Percentiles rank a stretch among this genome's conserved stretches.
These are phyloP conservation scores for Bipolaris zeicola DNA, from an alignment of 2,329 filamentous ascomycete species.

Conservation along the genomic window DNA sequence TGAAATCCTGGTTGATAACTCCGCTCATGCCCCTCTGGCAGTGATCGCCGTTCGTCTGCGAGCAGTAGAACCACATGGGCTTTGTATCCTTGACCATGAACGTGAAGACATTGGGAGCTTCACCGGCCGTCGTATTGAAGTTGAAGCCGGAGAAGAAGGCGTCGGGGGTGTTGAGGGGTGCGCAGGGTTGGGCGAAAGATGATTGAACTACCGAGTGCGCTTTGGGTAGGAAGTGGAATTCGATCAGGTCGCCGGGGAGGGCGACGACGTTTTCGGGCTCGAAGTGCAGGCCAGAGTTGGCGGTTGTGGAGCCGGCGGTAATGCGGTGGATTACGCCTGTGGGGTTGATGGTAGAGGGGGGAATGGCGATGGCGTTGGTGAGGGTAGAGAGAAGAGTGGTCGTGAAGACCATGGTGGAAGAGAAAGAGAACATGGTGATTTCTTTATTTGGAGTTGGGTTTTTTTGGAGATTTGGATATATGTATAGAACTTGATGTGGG, in stretches of 20 bases:
- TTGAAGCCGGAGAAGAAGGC: constrained; percentile 67
- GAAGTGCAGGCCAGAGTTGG: constrained; percentile 38
- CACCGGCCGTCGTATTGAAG: constrained; percentile 54
- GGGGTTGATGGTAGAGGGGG: constrained; percentile 7
- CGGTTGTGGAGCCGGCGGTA: constrained; percentile 32
- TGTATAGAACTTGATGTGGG: constrained; percentile 2
- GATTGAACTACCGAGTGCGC: constrained; percentile 82
- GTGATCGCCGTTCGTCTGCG: constrained; percentile 64
- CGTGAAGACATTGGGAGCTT: constrained; percentile 61
- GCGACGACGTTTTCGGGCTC: constrained; percentile 44
- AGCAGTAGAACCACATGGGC: constrained; percentile 81
- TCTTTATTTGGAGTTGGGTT: neutral
- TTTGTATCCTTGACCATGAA: constrained; percentile 69
- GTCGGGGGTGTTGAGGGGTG: constrained; percentile 60
- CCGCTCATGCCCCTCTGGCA: constrained; percentile 75
- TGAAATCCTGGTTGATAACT: constrained; percentile 65
- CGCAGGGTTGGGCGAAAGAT: constrained; percentile 71
- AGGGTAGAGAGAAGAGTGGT: constrained; percentile 28
- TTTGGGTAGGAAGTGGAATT: constrained; percentile 57
- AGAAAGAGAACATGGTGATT: constrained; percentile 31
- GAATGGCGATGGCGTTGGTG: constrained; percentile 20
- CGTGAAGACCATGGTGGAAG: constrained; percentile 27
- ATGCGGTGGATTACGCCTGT: constrained; percentile 39
- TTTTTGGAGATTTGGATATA: neutral
- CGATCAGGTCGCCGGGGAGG: constrained; percentile 45